phyloP scores from a whole-genome alignment of 352 stramenopile genomes.

The Pythium dissotocum region DNA sequence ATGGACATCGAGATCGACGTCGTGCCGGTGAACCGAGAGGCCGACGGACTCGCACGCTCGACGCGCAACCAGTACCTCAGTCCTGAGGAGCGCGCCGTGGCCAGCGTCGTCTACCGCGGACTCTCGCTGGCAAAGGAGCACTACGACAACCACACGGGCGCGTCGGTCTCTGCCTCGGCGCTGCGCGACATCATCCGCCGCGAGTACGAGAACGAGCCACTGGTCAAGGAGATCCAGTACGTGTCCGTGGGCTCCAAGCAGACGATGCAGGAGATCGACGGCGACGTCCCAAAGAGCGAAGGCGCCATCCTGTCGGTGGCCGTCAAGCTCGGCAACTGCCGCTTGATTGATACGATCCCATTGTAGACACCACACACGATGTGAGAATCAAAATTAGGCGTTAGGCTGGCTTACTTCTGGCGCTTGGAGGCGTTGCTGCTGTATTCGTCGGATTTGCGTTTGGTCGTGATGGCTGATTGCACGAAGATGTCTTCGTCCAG shows the following conservation, averaged over 20 bases:
- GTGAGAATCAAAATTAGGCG: neutral
- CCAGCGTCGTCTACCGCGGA: conserved; percentile 89
- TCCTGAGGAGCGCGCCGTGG: conserved; percentile 81
- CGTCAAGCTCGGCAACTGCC: conserved; percentile 93
- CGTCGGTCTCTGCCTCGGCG: conserved; percentile 33
- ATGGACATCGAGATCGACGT: conserved; percentile 93
- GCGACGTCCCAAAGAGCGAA: conserved; percentile 51
- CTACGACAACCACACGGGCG: conserved; percentile 35
- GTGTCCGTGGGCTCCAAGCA: conserved; percentile 93
- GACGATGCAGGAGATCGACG: conserved; percentile 93
- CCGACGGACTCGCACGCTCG: conserved; percentile 96
- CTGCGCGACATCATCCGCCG: conserved; percentile 48
- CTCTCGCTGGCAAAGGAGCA: conserved; percentile 49
- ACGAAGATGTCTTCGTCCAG: conserved; percentile 39
- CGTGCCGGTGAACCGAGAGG: conserved; percentile 92
- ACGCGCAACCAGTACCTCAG: conserved; percentile 98
- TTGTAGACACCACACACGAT: conserved; percentile 36
- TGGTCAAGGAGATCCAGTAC: conserved; percentile 95
- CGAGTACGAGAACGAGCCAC: conserved; percentile 81
- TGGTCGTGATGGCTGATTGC: conserved; percentile 9
- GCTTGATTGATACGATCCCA: conserved; percentile 98
- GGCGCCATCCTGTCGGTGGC: conserved; percentile 94
- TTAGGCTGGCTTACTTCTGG: conserved; percentile 17
- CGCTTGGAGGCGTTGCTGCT: conserved; percentile 7
- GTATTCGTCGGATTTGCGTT: conserved; percentile 5